A percentile compares a stretch with the other conserved stretches of the same genome.
These are phyloP conservation scores for Rusavskia elegans DNA, from an alignment of 495 filamentous ascomycete genomes.

Conservation along the genomic window DNA sequence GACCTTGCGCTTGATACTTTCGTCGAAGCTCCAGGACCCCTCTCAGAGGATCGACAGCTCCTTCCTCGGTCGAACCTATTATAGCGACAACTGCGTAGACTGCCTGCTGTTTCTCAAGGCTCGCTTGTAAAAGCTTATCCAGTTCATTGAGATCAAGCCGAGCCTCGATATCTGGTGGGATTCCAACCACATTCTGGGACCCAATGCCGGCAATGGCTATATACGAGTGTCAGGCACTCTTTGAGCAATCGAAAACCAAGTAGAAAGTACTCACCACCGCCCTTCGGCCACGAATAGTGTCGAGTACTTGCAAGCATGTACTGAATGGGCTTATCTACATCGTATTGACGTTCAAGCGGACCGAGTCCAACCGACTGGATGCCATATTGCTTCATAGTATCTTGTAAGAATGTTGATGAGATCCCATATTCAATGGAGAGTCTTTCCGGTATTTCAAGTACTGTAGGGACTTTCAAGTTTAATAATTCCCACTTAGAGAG, in stretches of 20 bases:
- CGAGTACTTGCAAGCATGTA: slow-evolving; percentile 22
- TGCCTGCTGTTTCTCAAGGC: slow-evolving; percentile 16
- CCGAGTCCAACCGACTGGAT: slow-evolving; percentile 28
- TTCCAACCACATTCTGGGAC: slow-evolving; percentile 21
- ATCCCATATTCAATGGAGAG: slow-evolving; percentile 24
- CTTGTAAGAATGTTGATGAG: slow-evolving; percentile 17
- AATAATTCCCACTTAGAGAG: slow-evolving; percentile 30
- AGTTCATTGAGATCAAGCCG: slow-evolving; percentile 21
- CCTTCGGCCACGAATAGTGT: slow-evolving; percentile 36
- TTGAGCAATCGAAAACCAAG: neutral
- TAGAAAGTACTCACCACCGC: slow-evolving; percentile 15
- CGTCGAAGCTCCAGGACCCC: slow-evolving; percentile 23
- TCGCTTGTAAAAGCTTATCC: slow-evolving; percentile 14
- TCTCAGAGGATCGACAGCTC: slow-evolving; percentile 24
- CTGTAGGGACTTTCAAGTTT: slow-evolving; percentile 22
- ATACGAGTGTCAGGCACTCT: neutral
- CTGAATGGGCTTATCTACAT: slow-evolving; percentile 16
- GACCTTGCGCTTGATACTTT: slow-evolving; percentile 20
- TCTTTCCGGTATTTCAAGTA: slow-evolving; percentile 24
- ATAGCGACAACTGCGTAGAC: slow-evolving; percentile 20
- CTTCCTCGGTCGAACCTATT: slow-evolving; percentile 22
- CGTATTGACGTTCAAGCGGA: slow-evolving; percentile 17
- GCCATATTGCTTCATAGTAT: slow-evolving; percentile 19
- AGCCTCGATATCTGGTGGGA: slow-evolving; percentile 23
- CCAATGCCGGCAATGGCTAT: slow-evolving; percentile 28